phyloP scores from a whole-genome alignment of 116 monocot genomes.

The Cymodocea nodosa region DNA sequence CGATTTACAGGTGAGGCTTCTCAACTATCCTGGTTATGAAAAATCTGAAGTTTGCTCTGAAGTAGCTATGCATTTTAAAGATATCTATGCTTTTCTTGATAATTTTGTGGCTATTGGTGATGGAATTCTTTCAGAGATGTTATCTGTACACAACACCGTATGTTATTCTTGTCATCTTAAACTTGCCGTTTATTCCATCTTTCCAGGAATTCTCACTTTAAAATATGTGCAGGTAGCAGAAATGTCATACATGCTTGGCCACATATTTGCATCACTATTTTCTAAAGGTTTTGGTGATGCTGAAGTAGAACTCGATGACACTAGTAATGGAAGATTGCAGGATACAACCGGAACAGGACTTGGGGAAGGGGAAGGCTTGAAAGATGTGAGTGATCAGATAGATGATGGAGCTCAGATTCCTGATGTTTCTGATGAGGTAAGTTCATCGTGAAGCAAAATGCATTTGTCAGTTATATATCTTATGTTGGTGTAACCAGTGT shows the following conservation, averaged over 20 bases:
- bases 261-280: slow-evolving; percentile 52
- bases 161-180: slow-evolving; percentile 2
- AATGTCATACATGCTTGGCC: slow-evolving; percentile 48
- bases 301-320: slow-evolving; percentile 34
- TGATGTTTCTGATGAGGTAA: slow-evolving; percentile 53
- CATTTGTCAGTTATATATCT: neutral
- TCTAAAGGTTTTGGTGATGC: slow-evolving; percentile 67
- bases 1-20: slow-evolving; percentile 35
- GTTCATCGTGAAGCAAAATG: no score
- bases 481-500: neutral
- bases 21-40: slow-evolving; percentile 13
- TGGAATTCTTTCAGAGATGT: slow-evolving; percentile 48
- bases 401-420: slow-evolving; percentile 64
- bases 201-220: neutral
- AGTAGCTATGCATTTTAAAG: slow-evolving; percentile 24
- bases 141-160: slow-evolving; percentile 63
- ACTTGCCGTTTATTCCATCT: neutral
- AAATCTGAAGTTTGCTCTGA: slow-evolving; percentile 26
- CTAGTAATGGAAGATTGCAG: slow-evolving; percentile 19
- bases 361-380: slow-evolving; percentile 85
- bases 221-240: slow-evolving; percentile 44
- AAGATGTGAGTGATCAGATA: slow-evolving; percentile 85
- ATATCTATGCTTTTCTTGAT: slow-evolving; percentile 26
- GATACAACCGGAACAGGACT: slow-evolving; percentile 76
- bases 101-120: slow-evolving; percentile 33